Evolutionary conservation across 2,329 filamentous ascomycete species (phyloP).

Genomic region (Colletotrichum musicola): DNA sequence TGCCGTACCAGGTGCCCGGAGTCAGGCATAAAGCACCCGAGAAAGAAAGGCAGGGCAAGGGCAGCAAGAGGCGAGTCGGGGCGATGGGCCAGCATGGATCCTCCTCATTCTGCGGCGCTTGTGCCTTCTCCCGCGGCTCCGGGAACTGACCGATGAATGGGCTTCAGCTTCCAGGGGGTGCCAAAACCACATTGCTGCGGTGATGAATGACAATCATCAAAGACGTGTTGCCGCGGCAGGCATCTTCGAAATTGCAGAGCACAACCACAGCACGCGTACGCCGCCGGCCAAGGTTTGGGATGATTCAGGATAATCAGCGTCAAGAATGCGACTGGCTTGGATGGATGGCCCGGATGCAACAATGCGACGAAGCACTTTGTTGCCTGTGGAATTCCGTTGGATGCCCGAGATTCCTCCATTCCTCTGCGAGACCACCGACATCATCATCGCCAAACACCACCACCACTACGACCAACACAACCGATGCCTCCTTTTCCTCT

Average conservation of each 20-base stretch:
- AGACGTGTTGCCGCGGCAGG: conserved; percentile 1
- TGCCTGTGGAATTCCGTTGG: conserved; percentile 25
- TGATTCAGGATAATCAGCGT: conserved; percentile 32
- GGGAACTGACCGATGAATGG: background rate
- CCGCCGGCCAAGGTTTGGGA: conserved; percentile 19
- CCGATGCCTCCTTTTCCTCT: background rate
- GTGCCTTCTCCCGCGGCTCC: conserved; percentile 10
- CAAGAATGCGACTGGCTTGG: conserved; percentile 31
- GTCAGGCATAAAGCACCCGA: conserved; percentile 16
- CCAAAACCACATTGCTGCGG: background rate
- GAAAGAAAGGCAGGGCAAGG: background rate
- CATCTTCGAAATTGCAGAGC: background rate
- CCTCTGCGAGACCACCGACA: conserved; percentile 30
- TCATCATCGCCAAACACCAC: conserved; percentile 8
- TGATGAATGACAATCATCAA: conserved; percentile 2
- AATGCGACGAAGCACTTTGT: conserved; percentile 25
- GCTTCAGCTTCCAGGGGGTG: conserved; percentile 11
- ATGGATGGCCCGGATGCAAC: conserved; percentile 35
- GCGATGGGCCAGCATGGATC: conserved; percentile 22
- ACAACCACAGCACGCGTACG: background rate
- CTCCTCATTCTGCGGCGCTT: conserved; percentile 29
- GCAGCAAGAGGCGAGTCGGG: conserved; percentile 19
- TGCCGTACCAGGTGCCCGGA: conserved; percentile 28
- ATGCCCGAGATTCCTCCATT: conserved; percentile 35
- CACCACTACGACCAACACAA: too few relatives aligned